Evolutionary conservation across 495 filamentous ascomycete genomes (phyloP).

Genomic region (Xylaria palmicola): DNA sequence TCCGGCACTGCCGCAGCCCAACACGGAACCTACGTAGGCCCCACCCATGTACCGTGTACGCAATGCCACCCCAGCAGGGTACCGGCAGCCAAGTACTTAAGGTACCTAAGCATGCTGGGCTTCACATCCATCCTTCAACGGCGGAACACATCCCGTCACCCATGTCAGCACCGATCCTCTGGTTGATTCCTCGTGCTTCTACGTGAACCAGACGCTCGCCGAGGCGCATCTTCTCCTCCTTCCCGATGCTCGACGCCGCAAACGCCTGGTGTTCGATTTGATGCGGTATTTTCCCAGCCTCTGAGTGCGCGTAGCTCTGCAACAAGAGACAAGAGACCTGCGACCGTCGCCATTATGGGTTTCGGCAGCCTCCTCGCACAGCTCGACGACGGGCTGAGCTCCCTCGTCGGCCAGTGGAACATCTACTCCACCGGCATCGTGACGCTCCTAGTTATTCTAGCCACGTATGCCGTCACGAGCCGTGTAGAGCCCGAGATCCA

Average conservation of each 20-base stretch:
- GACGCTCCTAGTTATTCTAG: slow-evolving; percentile 53
- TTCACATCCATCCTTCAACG: not conserved
- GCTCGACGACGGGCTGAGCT: slow-evolving; percentile 66
- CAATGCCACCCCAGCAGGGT: not conserved
- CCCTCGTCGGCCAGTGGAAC: slow-evolving; percentile 76
- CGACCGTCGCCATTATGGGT: slow-evolving; percentile 46
- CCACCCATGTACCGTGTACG: no score
- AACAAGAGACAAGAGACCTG: not conserved
- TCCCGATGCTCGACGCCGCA: not conserved
- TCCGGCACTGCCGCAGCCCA: slow-evolving; percentile 1
- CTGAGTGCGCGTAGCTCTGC: not conserved
- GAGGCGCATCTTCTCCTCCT: slow-evolving; percentile 2
- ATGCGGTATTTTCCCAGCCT: not conserved
- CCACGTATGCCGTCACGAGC: slow-evolving; percentile 53
- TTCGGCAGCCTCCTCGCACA: slow-evolving; percentile 51
- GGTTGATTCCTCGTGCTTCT: slow-evolving; percentile 17
- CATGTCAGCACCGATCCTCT: slow-evolving; percentile 14
- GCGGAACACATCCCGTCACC: not conserved
- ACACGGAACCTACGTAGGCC: not conserved
- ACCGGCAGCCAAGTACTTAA: no score
- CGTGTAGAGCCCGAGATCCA: slow-evolving; percentile 79
- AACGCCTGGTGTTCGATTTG: not conserved
- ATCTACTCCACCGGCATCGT: slow-evolving; percentile 65
- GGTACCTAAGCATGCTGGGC: no score
- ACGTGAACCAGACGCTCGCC: not conserved